These are phyloP conservation scores for Carex littledalei DNA, from an alignment of 176 grass and related monocot genomes.

Conservation along the genomic window DNA sequence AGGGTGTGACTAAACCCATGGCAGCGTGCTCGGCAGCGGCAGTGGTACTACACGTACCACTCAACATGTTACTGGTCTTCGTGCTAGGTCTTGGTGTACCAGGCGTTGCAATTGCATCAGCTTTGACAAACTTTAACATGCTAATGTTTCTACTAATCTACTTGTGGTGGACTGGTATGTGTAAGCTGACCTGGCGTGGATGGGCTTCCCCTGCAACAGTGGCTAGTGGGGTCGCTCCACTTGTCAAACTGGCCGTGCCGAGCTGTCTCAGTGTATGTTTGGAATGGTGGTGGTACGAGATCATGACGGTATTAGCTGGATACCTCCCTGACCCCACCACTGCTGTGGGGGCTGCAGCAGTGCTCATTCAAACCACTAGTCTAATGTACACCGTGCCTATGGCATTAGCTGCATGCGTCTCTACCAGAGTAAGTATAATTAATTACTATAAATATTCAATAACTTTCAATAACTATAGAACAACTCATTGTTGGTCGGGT, in stretches of 20 bases:
- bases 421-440: constrained; percentile 54
- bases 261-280: constrained; percentile 93
- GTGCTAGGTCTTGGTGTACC: constrained; percentile 62
- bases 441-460: neutral
- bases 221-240: constrained; percentile 34
- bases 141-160: constrained; percentile 71
- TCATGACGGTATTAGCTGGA: constrained; percentile 83
- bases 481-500: neutral
- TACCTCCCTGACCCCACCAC: constrained; percentile 76
- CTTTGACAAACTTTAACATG: constrained; percentile 97
- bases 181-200: constrained; percentile 62
- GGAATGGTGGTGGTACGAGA: constrained; percentile 99
- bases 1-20: constrained; percentile 85
- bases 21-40: constrained; percentile 78
- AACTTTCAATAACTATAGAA: neutral
- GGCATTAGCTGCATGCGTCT: constrained; percentile 87
- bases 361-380: constrained; percentile 96
- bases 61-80: constrained; percentile 74
- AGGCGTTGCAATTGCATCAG: constrained; percentile 74
- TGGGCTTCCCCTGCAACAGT: constrained; percentile 41
- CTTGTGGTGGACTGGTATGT: constrained; percentile 45
- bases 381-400: constrained; percentile 98
- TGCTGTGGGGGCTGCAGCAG: constrained; percentile 78
- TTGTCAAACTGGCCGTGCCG: constrained; percentile 71
- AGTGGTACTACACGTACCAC: constrained; percentile 74